Evolutionary conservation across 768 basidiomycete genomes (phyloP), one percentile per base, ranked within the genome.

Genomic region (Naganishia onofrii): DNA sequence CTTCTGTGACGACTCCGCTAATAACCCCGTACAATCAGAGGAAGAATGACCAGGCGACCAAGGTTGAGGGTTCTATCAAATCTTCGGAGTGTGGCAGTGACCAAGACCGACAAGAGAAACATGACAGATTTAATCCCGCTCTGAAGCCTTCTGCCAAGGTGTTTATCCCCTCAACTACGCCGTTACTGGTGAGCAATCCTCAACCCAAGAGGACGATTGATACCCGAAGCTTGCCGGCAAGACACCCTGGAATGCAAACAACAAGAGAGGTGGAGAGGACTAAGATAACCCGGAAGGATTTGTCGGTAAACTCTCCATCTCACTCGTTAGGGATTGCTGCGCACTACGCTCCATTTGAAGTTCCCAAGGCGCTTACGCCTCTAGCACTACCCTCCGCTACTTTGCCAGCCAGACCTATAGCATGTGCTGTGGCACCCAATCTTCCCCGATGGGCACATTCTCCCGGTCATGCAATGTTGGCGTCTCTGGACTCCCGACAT

Each of bases 391-490:
- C 58, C 2, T 60, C 58, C 34, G 36, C 58, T n/a, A 5, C 36
- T 4, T 32, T 60, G 23, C 58, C 58, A 6, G 58, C 38, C n/a
- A 31, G 58, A 38, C 58, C 58, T 10, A 28, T n/a, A 2, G 34
- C 34, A 3, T 60, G 58, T 28, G 58, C 58, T 10, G 58, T 60
- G 10, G 36, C 34, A 1, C 58, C 58, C 1, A 60, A 60, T 26
- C 58, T 60, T 9, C 58, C 58, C 9, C 34, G 58, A 44, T 60
- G 58, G 58, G 58, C 58, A 19, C 58, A 60, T 23, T 60, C 58
- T 6, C 36, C 58, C 2, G 28, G 36, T 7, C 58, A 60, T 42
- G 58, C 58, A 8, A 60, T 60, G 58, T 7, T 44, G 19, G 34
- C 58, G 9, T 60, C 56, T 7, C 56, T 57, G 29, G 32, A 57